phyloP scores from a whole-genome alignment of 495 filamentous ascomycete species.

The Pyrenula aspistea region DNA sequence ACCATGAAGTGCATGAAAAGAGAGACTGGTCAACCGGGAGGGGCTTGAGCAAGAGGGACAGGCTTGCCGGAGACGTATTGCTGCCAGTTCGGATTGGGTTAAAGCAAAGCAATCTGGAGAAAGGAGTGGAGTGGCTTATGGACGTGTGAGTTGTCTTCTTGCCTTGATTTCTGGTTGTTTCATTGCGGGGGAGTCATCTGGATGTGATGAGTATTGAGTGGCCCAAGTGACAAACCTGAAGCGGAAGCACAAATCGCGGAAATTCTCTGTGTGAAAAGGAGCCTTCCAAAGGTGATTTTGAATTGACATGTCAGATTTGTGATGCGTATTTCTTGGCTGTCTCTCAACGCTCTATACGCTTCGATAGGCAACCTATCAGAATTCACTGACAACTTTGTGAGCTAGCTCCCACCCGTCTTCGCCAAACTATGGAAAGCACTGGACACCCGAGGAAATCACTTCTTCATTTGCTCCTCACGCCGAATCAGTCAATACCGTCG shows the following conservation, averaged over 20 bases:
- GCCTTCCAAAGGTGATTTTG: no score
- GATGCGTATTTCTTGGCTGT: no score
- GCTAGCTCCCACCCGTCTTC: conserved; percentile 21
- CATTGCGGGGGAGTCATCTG: no score
- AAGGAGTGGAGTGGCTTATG: not conserved
- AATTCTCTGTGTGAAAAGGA: no score
- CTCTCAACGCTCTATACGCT: no score
- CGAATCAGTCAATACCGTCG: conserved; percentile 21
- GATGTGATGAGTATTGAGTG: no score
- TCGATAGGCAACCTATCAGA: no score
- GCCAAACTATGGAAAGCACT: conserved; percentile 34
- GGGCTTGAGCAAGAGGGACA: not conserved
- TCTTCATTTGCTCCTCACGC: conserved; percentile 28
- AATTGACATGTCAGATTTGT: no score
- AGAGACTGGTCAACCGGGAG: not conserved
- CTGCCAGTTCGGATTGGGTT: not conserved
- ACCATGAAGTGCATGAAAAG: not conserved
- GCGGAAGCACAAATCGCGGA: no score
- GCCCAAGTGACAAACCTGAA: no score
- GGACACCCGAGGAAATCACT: conserved; percentile 25
- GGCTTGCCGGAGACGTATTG: not conserved
- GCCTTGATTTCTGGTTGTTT: no score
- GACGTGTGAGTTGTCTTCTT: not conserved
- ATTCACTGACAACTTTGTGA: not conserved
- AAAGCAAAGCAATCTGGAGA: not conserved